phyloP scores from a whole-genome alignment of 192 early-diverging fungal species.

The Rhizophagus prolifer region DNA sequence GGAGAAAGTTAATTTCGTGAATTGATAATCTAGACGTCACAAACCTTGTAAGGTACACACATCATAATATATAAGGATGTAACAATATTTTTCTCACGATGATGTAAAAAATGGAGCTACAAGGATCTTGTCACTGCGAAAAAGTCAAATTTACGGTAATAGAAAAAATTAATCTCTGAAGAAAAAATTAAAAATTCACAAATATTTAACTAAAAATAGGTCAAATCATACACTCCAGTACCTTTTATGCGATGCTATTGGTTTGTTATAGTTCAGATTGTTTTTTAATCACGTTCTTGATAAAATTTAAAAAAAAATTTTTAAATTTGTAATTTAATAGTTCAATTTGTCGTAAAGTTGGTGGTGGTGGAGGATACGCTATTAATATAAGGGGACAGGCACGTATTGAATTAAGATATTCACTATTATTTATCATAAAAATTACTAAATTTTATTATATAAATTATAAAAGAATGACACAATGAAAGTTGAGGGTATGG shows the following conservation, averaged over 20 bases:
- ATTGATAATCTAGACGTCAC: too few species aligned
- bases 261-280: conserved; percentile 11
- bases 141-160: conserved; percentile 51
- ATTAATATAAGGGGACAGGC: conserved; percentile 57
- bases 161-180: too few species aligned
- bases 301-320: neutral
- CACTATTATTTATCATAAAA: neutral
- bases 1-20: too few species aligned
- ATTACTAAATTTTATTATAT: neutral
- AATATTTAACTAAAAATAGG: neutral
- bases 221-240: conserved; percentile 48
- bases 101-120: conserved; percentile 38
- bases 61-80: neutral
- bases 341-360: conserved; percentile 64
- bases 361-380: conserved; percentile 57
- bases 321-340: conserved; percentile 17
- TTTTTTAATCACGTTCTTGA: neutral
- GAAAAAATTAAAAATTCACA: neutral
- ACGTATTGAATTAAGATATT: neutral
- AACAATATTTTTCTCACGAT: neutral
- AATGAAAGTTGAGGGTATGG: conserved; percentile 36
- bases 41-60: neutral
- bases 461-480: conserved; percentile 31
- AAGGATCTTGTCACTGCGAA: conserved; percentile 66
- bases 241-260: conserved; percentile 63